These are phyloP conservation scores for Phytophthora sojae DNA, from an alignment of 352 stramenopile species.

Conservation along the genomic window DNA sequence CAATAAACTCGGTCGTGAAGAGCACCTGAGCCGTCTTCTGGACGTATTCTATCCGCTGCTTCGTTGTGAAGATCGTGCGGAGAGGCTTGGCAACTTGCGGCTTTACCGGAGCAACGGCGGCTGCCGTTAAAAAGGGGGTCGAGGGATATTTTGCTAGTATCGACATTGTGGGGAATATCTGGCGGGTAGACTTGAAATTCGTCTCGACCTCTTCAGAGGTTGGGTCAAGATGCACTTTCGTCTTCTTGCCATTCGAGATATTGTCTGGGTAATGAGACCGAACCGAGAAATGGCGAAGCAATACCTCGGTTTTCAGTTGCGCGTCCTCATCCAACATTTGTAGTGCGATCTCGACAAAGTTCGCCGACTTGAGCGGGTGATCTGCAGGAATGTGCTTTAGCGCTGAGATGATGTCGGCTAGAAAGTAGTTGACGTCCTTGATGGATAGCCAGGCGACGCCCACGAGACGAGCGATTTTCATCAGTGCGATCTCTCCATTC, in stretches of 20 bases:
- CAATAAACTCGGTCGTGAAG: constrained; percentile 42
- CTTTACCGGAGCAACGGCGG: not conserved
- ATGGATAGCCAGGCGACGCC: constrained; percentile 23
- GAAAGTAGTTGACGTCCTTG: constrained; percentile 32
- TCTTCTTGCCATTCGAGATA: not conserved
- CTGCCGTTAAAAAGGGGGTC: constrained; percentile 7
- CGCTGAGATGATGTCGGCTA: constrained; percentile 12
- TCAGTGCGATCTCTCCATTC: constrained; percentile 35
- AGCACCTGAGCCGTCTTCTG: constrained; percentile 32
- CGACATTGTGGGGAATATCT: constrained; percentile 1
- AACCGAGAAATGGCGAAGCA: constrained; percentile 17
- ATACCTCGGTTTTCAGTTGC: constrained; percentile 6
- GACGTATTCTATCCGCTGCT: constrained; percentile 23
- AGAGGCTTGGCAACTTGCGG: not conserved
- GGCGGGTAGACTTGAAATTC: not conserved
- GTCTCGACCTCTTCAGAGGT: constrained; percentile 1
- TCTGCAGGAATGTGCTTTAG: constrained; percentile 17
- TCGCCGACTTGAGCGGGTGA: constrained; percentile 13
- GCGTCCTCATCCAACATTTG: constrained; percentile 24
- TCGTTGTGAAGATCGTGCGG: constrained; percentile 3
- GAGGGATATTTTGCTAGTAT: constrained; percentile 13
- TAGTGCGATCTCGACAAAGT: constrained; percentile 33
- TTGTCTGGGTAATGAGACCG: not conserved
- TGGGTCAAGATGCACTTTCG: constrained; percentile 10
- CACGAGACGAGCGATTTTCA: not conserved